Percentiles rank a stretch among this genome's conserved stretches.
phyloP scores from a whole-genome alignment of 2,329 filamentous ascomycete genomes.

The Talaromyces rugulosus region DNA sequence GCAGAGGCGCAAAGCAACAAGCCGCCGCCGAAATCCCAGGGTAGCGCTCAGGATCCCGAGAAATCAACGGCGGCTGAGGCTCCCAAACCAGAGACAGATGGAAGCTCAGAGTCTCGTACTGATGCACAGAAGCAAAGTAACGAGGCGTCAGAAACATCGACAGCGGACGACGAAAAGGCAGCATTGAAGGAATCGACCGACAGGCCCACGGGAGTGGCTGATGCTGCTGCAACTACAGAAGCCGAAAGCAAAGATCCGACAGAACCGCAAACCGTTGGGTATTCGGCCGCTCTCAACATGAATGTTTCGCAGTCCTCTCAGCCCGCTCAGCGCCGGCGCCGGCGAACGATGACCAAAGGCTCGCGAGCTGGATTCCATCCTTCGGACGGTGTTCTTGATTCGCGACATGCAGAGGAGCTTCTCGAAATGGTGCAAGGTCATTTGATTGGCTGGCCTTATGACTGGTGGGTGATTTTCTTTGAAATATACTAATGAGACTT shows the following conservation, averaged over 20 bases:
- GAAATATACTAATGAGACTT: neutral
- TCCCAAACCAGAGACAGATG: neutral
- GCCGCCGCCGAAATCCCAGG: neutral
- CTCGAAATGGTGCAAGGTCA: conserved; percentile 80
- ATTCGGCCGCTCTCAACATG: conserved; percentile 38
- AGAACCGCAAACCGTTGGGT: conserved; percentile 29
- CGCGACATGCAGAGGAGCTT: conserved; percentile 74
- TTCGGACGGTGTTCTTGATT: conserved; percentile 70
- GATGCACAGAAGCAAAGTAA: neutral
- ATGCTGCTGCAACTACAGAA: conserved; percentile 19
- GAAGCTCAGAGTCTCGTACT: neutral
- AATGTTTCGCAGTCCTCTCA: conserved; percentile 20
- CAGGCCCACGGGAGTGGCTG: conserved; percentile 15
- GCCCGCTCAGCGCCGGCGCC: conserved; percentile 31
- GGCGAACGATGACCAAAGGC: conserved; percentile 42
- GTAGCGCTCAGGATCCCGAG: neutral
- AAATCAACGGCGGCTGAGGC: neutral
- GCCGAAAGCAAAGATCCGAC: conserved; percentile 20
- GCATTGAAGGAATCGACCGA: conserved; percentile 27
- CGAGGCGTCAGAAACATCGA: neutral
- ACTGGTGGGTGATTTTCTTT: conserved; percentile 58
- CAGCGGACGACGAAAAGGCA: conserved; percentile 41
- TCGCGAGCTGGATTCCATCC: conserved; percentile 47
- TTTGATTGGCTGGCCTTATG: conserved; percentile 88
- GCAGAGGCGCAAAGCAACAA: conserved; percentile 57